Base-by-base conservation (phyloP, 805 yeast genomes). In the Clavispora santaluciae region DNA sequence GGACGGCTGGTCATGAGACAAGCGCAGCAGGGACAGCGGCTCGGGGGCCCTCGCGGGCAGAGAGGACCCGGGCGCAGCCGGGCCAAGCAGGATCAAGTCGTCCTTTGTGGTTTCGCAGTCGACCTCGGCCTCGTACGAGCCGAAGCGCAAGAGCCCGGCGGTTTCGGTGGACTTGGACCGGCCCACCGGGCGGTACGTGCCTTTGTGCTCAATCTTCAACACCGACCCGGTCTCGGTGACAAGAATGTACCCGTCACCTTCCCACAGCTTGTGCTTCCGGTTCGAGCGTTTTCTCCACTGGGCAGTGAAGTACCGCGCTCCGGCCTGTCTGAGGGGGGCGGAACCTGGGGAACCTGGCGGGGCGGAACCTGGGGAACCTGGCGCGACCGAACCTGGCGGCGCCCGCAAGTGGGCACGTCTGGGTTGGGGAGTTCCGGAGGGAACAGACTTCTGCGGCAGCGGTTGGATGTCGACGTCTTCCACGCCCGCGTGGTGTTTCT, bases 181-280 rank as follows among this genome's bases (percentile, higher is more conserved):
- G 9, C 46, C 48, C 16, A 42, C 50, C 11, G 50, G 33, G 15
- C 67, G 35, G 39, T 50, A 53, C 36, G 51, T 55, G 10, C 44
- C 51, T 13, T 59, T 53, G 18, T 56, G 53, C 29, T 64, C 72
- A 10, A 54, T 48, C 35, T 66, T 59, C 13, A 72, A 53, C 11
- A 60, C 51, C 0, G 63, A 35, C 0, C 57, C 53, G 2, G 53
- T 41, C 1, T 51, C 46, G n/a, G 60, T 54, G 2, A 72, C 56
- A 0, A 62, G 51, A 12, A 83, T 64, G 24, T 64, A 61, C 0
- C 96, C 98, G 63, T 93, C 98, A 2, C 95, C 95, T 41, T 87
- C 95, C 99, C 99, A 93, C 0, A 88, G 81, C 57, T 90, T 90
- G 59, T 89, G 80, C 68, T 91, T 88, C 62, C 85, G 87, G 23